Percentiles rank a stretch among this genome's conserved stretches.
These are phyloP conservation scores for Metschnikowia corniflorae DNA, from an alignment of 805 yeast species.

Conservation along the genomic window DNA sequence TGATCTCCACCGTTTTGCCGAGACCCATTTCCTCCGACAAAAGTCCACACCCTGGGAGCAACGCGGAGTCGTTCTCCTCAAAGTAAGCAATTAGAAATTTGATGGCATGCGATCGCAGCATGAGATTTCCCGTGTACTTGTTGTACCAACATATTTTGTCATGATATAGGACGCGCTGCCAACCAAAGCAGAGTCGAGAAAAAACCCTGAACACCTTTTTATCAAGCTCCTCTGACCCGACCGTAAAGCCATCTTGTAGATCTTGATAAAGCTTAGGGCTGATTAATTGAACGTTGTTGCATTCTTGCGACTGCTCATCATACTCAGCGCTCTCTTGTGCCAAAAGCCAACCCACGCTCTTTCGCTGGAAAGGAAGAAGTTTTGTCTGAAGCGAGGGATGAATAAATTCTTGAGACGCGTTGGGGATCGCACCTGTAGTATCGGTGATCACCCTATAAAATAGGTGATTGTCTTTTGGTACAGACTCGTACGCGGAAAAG, in stretches of 20 bases:
- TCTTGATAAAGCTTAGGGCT: conserved; percentile 5
- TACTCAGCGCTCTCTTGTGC: conserved; percentile 45
- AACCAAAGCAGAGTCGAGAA: conserved; percentile 50
- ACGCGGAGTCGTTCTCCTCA: conserved; percentile 19
- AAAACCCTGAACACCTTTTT: conserved; percentile 27
- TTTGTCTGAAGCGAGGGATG: conserved; percentile 44
- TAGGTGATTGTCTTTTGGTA: conserved; percentile 30
- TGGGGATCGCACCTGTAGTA: conserved; percentile 32
- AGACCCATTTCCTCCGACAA: conserved; percentile 96
- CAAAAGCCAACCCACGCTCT: conserved; percentile 56
- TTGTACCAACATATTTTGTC: conserved; percentile 43
- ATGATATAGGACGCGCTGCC: conserved; percentile 29
- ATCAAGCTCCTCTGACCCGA: conserved; percentile 17
- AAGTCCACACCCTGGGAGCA: conserved; percentile 57
- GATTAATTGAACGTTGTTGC: conserved; percentile 21
- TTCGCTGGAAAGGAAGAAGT: conserved; percentile 49
- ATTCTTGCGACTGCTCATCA: conserved; percentile 23
- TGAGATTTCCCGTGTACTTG: conserved; percentile 46
- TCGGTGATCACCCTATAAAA: conserved; percentile 52
- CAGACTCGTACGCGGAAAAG: background rate
- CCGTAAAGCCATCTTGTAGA: conserved; percentile 7
- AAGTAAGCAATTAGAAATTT: conserved; percentile 25
- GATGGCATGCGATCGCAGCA: conserved; percentile 28
- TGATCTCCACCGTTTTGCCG: conserved; percentile 88
- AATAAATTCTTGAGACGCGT: conserved; percentile 21